These are phyloP conservation scores for Xylaria sp. DNA, from an alignment of 2,329 filamentous ascomycete species.

Conservation along the genomic window DNA sequence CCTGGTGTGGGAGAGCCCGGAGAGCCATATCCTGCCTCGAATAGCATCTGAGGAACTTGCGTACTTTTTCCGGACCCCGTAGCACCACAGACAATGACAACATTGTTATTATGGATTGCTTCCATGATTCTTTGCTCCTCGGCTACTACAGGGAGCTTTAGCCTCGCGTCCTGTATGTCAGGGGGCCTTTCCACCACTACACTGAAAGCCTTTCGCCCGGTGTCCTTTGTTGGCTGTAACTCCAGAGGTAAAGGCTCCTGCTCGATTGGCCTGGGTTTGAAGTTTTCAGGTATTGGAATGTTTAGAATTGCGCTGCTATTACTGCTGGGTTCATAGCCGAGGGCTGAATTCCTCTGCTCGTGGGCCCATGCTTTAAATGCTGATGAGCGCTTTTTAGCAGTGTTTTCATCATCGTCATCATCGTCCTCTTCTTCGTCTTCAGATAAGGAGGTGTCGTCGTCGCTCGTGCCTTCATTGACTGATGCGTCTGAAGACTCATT, in stretches of 20 bases:
- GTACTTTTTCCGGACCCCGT: conserved; percentile 99
- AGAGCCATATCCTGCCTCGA: conserved; percentile 90
- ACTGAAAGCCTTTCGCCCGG: conserved; percentile 77
- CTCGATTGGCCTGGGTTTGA: conserved; percentile 74
- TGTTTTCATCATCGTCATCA: conserved; percentile 50
- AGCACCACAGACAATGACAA: conserved; percentile 91
- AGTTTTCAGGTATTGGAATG: conserved; percentile 69
- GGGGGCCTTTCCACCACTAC: conserved; percentile 76
- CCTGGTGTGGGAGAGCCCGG: conserved; percentile 82
- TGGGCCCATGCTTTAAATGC: conserved; percentile 96
- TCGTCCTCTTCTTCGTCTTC: conserved; percentile 51
- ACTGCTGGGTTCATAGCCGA: conserved; percentile 70
- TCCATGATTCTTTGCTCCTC: conserved; percentile 99
- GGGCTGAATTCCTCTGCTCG: conserved; percentile 83
- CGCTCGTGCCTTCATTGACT: conserved; percentile 21
- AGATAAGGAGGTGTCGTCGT: conserved; percentile 48
- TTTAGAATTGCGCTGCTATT: conserved; percentile 56
- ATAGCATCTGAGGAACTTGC: conserved; percentile 95
- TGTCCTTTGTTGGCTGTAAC: conserved; percentile 69
- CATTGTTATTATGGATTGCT: conserved; percentile 89
- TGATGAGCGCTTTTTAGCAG: conserved; percentile 58
- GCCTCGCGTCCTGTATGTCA: conserved; percentile 80
- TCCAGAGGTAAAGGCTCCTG: conserved; percentile 77
- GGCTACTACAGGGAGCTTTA: conserved; percentile 87
- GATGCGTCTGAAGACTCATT: conserved; percentile 50